Evolutionary conservation across 2,329 filamentous ascomycete species (phyloP), one percentile per base, ranked within the genome.

Genomic region (Colletotrichum salicis): DNA sequence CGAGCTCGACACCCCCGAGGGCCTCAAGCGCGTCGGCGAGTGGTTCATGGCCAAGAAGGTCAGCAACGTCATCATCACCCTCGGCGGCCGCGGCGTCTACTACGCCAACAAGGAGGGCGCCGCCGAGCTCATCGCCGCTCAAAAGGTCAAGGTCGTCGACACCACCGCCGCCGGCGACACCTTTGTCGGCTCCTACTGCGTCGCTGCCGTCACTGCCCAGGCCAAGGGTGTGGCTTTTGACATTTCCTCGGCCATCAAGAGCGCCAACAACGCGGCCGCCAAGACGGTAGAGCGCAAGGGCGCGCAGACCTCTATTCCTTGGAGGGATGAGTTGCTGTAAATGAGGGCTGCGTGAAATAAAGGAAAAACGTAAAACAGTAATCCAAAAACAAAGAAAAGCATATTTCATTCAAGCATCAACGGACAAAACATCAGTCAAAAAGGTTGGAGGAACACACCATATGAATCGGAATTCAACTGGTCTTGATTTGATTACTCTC

Each of bases 141-240:
- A 89, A 73, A 92, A 93, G 81, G 92, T 94, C 4, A 83, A 80
- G 24, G 96, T 98, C 1, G 90, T 98, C 5, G 96, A 98, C 80
- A 98, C 96, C 1, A 98, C 96, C 8, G 96, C 93, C 1, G 96
- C 96, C 5, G 96, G 96, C 0, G 96, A 98, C 80, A 98, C 96
- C 0, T 98, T 98, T 83, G 94, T 97, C 5, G 96, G 96, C 2
- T 93, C 90, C 27, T 97, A 97, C 80, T 93, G 94, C 3, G 89
- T 96, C 31, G 89, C 91, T 69, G 88, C 92, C 35, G 93, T 94
- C 51, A 86, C 79, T 64, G 79, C 78, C n/a, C 75, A 74, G 45
- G 73, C 71, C 55, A 75, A 67, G 33, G 76, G 71, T 31, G 76
- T 68, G 13, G 72, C 70, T 13, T 88, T 90, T 69, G 85, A 88